These are phyloP conservation scores for Suillus weaverae DNA, from an alignment of 768 basidiomycete species.

Conservation along the genomic window DNA sequence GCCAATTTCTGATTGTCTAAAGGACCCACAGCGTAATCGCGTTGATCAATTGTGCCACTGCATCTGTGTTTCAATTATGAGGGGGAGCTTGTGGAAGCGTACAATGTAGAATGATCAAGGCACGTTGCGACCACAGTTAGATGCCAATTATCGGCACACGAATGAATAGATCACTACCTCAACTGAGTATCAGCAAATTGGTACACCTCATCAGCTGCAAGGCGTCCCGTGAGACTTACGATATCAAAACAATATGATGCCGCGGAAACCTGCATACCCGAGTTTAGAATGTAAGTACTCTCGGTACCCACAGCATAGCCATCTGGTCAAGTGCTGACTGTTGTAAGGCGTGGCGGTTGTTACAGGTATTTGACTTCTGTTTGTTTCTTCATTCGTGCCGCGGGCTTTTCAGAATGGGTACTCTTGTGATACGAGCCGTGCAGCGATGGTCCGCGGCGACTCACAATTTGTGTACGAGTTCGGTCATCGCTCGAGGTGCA, in stretches of 20 bases:
- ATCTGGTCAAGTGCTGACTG: not conserved
- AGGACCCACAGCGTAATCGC: not conserved
- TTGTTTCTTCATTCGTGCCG: constrained; percentile 19
- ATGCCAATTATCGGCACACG: not conserved
- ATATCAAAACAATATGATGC: not conserved
- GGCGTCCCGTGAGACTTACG: not conserved
- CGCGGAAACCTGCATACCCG: not conserved
- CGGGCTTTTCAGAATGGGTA: not conserved
- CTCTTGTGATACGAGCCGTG: not conserved
- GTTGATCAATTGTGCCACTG: not conserved
- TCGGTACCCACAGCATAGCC: not conserved
- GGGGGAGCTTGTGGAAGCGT: not conserved
- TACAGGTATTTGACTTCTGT: not conserved
- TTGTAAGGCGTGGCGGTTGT: not conserved
- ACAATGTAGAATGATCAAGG: not conserved
- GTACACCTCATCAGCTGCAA: not conserved
- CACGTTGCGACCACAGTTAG: not conserved
- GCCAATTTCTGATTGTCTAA: not conserved
- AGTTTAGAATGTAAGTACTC: not conserved
- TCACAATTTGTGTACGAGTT: constrained; percentile 62
- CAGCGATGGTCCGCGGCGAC: constrained; percentile 35
- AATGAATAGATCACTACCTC: not conserved
- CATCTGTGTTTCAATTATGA: not conserved
- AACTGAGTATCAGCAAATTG: not conserved
- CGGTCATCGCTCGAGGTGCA: constrained; percentile 74